Base-by-base conservation (phyloP, 2,329 filamentous ascomycete genomes). In the Massarina eburnea region DNA sequence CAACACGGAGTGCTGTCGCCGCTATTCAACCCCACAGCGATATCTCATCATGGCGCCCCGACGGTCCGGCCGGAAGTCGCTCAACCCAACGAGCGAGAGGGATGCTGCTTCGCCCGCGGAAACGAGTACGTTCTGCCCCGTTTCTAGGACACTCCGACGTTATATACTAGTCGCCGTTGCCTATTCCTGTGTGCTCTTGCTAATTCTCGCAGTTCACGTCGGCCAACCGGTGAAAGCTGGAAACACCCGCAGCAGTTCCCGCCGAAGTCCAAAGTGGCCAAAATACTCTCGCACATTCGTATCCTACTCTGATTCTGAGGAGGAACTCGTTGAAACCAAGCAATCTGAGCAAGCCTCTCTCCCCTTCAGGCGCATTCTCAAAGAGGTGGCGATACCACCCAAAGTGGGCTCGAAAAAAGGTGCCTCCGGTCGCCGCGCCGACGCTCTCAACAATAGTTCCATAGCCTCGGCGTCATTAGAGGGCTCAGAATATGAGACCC, bases 401-500 rank as follows among this genome's bases (percentile, higher is more conserved):
- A 37, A 42, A 5, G 64, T 59, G 58, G 52, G 42, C 27, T 43
- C 47, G 6, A 51, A 45, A 35, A 56, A 58, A 39, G 43, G 54
- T 21, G 29, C 49, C 8, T 27, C 51, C 33, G 42, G 46, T 27
- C 53, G 45, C 12, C 45, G 52, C 36, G 34, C 49, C n/a, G 24
- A 32, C 44, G 49, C 8, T 26, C 54, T 51, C 6, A 51, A 54
- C 18, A 60, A 60, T 4, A 65, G 55, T 49, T 66, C 66, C 3
- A 52, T 58, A 9, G 58, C 48, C 15, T 66, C 66, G 6, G 58
- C 61, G n/a, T 68, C 66, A 4, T 44, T 67, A 14, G 67, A 70
- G 9, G 61, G 61, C 5, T 78, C 73, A 29, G 79, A 76, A 15
- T 80, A 78, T 57, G 82, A 81, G 47, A 87, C 84, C 3, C 83